Base-by-base conservation (phyloP, 495 filamentous ascomycete species). In the Aspergillus campestris region DNA sequence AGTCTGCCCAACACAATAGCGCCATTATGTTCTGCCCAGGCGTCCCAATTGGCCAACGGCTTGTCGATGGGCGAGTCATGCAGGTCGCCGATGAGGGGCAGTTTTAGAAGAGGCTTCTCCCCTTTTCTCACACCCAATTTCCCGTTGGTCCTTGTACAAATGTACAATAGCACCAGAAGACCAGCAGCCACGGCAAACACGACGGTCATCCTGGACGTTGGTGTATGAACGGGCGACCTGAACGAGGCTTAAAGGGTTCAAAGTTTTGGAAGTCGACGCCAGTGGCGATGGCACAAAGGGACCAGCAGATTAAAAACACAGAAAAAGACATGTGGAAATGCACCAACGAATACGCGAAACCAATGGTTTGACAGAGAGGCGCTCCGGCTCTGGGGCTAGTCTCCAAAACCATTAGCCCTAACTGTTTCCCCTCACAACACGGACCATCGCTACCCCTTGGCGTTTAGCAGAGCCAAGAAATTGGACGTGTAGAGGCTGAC, bases 21-120 rank as follows among this genome's bases (percentile, higher is more conserved):
- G 10, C 59, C 59, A 54, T 62, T 49, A 31, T 48, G n/a, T 10
- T 40, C 45, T 0, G 42, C 46, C 59, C 59, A 62, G 8, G 53
- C 7, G 38, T 60, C 57, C 59, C 59, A 62, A 30, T 62, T 56
- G 6, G 28, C 8, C 12, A 62, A 41, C 0, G 59, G 59, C 27
- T 50, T 59, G 6, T 49, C 48, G 28, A 59, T 52, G 2, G 59
- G 54, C 5, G 59, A 62, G 38, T 24, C 50, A 33, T 62, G 59
- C 3, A 62, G 43, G 36, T 62, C 56, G 8, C 57, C 59, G 33
- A 62, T 60, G 29, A 62, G 49, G 34, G 59, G 59, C 11, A 62
- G 54, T 35, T 62, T 62, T 6, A 58, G 47, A 0, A 53, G 45
- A 0, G 31, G 33, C 9, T 44, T 45, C 12, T 34, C 5, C 8